Conservation (phyloP, 2,329 filamentous ascomycete species). For the Paecilomyces sp. region DNA sequence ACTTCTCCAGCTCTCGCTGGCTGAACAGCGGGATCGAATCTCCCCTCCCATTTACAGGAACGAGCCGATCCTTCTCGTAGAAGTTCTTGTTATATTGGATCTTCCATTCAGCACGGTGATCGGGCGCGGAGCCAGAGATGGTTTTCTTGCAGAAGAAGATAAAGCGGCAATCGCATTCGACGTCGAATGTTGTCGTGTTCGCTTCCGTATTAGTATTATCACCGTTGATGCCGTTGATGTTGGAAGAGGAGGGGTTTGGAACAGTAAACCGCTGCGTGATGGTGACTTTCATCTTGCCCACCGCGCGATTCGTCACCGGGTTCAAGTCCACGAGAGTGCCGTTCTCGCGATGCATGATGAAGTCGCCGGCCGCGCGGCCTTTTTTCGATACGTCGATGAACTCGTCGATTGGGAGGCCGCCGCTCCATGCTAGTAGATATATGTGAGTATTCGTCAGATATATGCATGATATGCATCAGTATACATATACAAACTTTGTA, state of each 20-base stretch:
- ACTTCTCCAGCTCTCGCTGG: constrained; percentile 30
- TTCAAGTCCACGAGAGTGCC: constrained; percentile 43
- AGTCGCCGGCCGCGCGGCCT: constrained; percentile 41
- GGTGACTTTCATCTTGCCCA: constrained; percentile 50
- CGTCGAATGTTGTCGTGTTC: not conserved
- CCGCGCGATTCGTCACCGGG: constrained; percentile 31
- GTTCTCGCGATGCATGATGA: constrained; percentile 50
- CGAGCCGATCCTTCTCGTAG: constrained; percentile 31
- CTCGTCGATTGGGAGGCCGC: constrained; percentile 33
- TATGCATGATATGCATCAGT: too few relatives aligned
- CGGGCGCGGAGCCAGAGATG: constrained; percentile 12
- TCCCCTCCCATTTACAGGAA: constrained; percentile 37
- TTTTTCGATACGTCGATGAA: constrained; percentile 43
- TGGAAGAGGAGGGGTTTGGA: not conserved
- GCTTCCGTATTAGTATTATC: too few relatives aligned
- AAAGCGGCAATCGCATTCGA: constrained; percentile 38
- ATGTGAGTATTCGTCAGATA: not conserved
- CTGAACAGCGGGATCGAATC: constrained; percentile 22
- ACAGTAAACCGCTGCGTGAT: constrained; percentile 38
- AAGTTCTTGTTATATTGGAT: not conserved
- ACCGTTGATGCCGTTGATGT: not conserved
- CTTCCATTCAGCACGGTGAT: constrained; percentile 27
- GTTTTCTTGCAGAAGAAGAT: constrained; percentile 41
- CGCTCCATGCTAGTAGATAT: constrained; percentile 38
- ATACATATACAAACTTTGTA: too few relatives aligned